phyloP scores from a whole-genome alignment of 306 rosid species.

The Pterocarpus santalinus region DNA sequence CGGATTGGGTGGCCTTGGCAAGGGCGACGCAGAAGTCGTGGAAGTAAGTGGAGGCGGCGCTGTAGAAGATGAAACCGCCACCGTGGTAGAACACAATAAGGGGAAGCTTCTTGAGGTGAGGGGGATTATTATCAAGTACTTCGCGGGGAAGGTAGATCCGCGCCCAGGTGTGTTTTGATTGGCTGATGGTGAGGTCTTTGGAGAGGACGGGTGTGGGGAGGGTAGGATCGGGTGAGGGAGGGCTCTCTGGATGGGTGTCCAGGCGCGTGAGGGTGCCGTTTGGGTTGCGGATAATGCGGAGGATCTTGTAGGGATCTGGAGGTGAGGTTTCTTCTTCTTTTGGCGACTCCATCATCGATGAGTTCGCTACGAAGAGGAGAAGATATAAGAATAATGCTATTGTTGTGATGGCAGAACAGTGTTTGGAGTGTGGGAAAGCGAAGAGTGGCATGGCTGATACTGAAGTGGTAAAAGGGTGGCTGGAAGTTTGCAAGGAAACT shows the following conservation, averaged over 20 bases:
- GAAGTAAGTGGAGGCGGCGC: constrained; percentile 53
- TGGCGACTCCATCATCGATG: not conserved
- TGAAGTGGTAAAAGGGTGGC: no score
- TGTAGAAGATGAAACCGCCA: constrained; percentile 59
- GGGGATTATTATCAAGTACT: constrained; percentile 12
- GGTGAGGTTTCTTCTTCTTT: not conserved
- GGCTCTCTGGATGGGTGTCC: constrained; percentile 33
- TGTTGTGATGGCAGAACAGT: not conserved
- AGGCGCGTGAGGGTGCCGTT: constrained; percentile 62
- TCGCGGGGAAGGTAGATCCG: constrained; percentile 58
- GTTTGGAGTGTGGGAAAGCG: not conserved
- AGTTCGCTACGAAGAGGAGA: not conserved
- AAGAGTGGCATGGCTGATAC: not conserved
- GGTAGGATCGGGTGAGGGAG: constrained; percentile 54
- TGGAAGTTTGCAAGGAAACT: not conserved
- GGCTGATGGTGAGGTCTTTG: constrained; percentile 57
- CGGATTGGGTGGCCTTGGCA: constrained; percentile 37
- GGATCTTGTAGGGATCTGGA: constrained; percentile 60
- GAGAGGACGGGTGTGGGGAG: constrained; percentile 49
- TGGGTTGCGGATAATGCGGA: constrained; percentile 51
- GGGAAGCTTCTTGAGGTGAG: constrained; percentile 43
- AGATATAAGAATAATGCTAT: not conserved
- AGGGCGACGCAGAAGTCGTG: constrained; percentile 52
- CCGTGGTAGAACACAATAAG: constrained; percentile 64
- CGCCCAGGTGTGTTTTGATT: constrained; percentile 55